phyloP scores from a whole-genome alignment of 345 rosid genomes.

The Eucalyptus pauciflora region DNA sequence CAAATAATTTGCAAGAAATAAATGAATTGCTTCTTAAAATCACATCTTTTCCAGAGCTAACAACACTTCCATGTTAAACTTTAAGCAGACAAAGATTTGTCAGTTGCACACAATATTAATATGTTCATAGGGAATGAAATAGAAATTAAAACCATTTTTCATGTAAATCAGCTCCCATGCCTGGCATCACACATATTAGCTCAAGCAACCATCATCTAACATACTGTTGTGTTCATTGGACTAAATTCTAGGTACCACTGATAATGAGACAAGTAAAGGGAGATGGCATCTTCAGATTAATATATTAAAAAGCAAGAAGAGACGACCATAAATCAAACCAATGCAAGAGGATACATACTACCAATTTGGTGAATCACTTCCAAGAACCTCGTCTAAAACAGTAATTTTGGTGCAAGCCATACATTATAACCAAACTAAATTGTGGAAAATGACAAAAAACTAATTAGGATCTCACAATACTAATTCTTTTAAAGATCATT shows the following conservation, averaged over 20 bases:
- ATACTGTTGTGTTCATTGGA: neutral
- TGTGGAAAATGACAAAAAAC: neutral
- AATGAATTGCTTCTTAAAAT: neutral
- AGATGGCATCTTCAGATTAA: neutral
- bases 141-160: neutral
- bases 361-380: neutral
- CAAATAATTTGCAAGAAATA: neutral
- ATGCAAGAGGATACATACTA: neutral
- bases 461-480: neutral
- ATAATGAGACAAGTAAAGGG: neutral
- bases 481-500: neutral
- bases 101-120: neutral
- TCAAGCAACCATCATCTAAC: neutral
- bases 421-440: neutral
- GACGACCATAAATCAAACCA: neutral
- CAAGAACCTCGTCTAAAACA: neutral
- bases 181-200: neutral
- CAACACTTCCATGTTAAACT: neutral
- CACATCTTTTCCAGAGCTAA: neutral
- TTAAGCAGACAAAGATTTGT: neutral
- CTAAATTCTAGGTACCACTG: neutral
- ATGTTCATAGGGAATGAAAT: neutral
- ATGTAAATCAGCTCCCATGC: neutral
- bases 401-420: neutral
- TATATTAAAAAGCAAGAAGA: neutral